Percentiles rank a stretch among this genome's conserved stretches.
Evolutionary conservation across 345 rosid species (phyloP).

Genomic region (Carallia pectinifolia): DNA sequence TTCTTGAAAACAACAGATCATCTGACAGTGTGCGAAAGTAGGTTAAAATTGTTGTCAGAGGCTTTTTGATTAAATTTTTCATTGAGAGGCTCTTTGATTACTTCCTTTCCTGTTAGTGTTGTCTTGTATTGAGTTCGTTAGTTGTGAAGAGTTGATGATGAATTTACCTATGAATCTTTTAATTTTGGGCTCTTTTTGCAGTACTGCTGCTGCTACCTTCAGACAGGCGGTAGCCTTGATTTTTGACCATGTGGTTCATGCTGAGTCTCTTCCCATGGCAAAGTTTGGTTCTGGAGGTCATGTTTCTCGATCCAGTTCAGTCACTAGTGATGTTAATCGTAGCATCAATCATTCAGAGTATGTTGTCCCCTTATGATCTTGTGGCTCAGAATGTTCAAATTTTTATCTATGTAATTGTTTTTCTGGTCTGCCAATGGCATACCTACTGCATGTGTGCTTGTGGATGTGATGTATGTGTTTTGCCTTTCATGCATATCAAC

Average conservation of each 20-base stretch:
- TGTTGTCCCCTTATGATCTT: conserved; percentile 27
- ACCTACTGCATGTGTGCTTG: neutral
- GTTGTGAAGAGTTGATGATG: conserved; percentile 3
- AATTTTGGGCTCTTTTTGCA: conserved; percentile 31
- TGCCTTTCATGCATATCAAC: neutral
- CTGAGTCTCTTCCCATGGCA: conserved; percentile 75
- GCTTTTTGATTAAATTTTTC: neutral
- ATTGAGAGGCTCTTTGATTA: neutral
- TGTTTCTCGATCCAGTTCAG: conserved; percentile 66
- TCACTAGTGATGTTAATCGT: conserved; percentile 79
- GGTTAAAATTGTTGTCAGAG: conserved; percentile 29
- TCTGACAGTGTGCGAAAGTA: conserved; percentile 93
- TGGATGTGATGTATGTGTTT: neutral
- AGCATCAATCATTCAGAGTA: conserved; percentile 75
- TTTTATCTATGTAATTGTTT: neutral
- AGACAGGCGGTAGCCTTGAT: conserved; percentile 97
- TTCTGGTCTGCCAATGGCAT: neutral
- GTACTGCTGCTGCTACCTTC: conserved; percentile 99
- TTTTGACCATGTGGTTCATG: conserved; percentile 79
- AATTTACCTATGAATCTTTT: conserved; percentile 14
- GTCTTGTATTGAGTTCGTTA: neutral
- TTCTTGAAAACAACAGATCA: conserved; percentile 78
- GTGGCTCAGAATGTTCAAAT: neutral
- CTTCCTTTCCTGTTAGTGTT: neutral
- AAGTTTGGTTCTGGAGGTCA: conserved; percentile 70